A percentile compares a stretch with the other conserved stretches of the same genome.
phyloP scores from a whole-genome alignment of 2,329 filamentous ascomycete genomes.

The Polytolypa hystricis region DNA sequence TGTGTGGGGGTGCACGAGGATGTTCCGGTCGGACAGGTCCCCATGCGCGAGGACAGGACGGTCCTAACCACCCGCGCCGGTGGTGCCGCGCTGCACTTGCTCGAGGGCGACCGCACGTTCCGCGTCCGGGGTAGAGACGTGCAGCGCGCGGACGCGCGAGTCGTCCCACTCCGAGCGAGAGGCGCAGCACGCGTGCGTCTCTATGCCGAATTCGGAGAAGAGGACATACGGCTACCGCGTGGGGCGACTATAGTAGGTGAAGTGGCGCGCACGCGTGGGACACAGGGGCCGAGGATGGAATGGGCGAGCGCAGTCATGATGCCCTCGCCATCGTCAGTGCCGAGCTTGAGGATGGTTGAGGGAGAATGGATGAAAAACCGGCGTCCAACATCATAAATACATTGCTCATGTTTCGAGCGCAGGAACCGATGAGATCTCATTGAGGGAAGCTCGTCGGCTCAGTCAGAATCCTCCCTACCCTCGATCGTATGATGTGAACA shows the following conservation, averaged over 20 bases:
- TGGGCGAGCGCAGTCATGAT: slow-evolving; percentile 10
- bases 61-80: slow-evolving; percentile 8
- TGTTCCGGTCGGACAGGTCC: slow-evolving; percentile 13
- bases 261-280: slow-evolving; percentile 9
- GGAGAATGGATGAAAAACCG: slow-evolving; percentile 11
- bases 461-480: slow-evolving; percentile 2
- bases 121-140: not conserved
- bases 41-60: slow-evolving; percentile 11
- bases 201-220: slow-evolving; percentile 1
- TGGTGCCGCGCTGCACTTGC: slow-evolving; percentile 11
- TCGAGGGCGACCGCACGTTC: slow-evolving; percentile 10
- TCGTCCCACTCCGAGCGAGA: slow-evolving; percentile 13
- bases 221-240: slow-evolving; percentile 10
- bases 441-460: slow-evolving; percentile 3
- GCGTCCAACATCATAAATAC: slow-evolving; percentile 6
- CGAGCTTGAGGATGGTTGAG: slow-evolving; percentile 11
- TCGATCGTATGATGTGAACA: slow-evolving; percentile 7
- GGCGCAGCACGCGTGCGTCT: slow-evolving; percentile 5
- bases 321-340: slow-evolving; percentile 7
- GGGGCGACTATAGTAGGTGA: slow-evolving; percentile 13
- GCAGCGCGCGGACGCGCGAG: slow-evolving; percentile 10
- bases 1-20: slow-evolving; percentile 11
- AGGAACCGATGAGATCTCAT: not conserved
- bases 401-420: not conserved
- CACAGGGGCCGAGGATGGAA: slow-evolving; percentile 11